Evolutionary conservation across 805 yeast genomes (phyloP).

Genomic region (Candida ponderosae): DNA sequence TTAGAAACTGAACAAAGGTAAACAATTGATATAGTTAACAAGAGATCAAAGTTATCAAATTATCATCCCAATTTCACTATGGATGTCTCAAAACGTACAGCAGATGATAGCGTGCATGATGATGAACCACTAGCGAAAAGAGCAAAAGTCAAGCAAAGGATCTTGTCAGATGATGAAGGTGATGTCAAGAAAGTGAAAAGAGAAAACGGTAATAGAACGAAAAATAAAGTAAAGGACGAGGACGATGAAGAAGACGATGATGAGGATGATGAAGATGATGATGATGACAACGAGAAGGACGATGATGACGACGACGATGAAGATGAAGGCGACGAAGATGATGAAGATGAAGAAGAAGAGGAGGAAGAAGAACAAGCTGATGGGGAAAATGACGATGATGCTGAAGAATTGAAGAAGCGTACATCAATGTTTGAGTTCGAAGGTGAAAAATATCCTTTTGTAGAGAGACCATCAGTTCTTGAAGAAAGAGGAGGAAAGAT

Average conservation of each 20-base stretch:
- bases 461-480: slow-evolving; percentile 87
- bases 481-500: slow-evolving; percentile 92
- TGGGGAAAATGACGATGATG: slow-evolving; percentile 19
- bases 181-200: slow-evolving; percentile 9
- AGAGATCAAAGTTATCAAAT: no score
- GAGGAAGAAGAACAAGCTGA: slow-evolving; percentile 17
- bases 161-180: slow-evolving; percentile 17
- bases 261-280: slow-evolving; percentile 7
- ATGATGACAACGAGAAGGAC: slow-evolving; percentile 18
- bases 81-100: slow-evolving; percentile 11
- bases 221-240: slow-evolving; percentile 7
- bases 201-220: no score
- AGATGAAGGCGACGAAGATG: slow-evolving; percentile 14
- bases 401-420: slow-evolving; percentile 26
- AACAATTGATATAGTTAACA: no score
- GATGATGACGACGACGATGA: slow-evolving; percentile 20
- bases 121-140: slow-evolving; percentile 22
- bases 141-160: slow-evolving; percentile 6
- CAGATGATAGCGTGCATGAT: slow-evolving; percentile 11
- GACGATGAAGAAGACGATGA: slow-evolving; percentile 10
- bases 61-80: slow-evolving; percentile 3
- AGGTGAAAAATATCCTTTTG: slow-evolving; percentile 74
- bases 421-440: slow-evolving; percentile 42
- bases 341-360: slow-evolving; percentile 15
- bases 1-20: no score